Conservation (phyloP, 345 rosid genomes). For the Salix dunnii region DNA sequence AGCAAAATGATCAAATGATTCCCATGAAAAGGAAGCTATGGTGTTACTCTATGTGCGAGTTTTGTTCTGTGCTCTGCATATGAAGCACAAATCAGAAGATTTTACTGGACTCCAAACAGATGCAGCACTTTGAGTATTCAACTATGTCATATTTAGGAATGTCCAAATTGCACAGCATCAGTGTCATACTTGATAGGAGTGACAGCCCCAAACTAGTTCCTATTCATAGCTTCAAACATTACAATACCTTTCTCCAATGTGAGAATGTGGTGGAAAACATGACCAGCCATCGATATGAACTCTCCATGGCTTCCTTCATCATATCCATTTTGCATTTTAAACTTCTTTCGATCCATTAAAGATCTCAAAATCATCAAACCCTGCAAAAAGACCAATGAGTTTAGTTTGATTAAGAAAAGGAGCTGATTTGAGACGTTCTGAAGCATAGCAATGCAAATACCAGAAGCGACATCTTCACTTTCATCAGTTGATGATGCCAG, state of each 20-base stretch:
- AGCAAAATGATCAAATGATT: background rate
- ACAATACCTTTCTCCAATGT: background rate
- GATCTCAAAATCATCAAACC: slow-evolving; percentile 76
- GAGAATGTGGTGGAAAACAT: background rate
- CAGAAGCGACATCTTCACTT: slow-evolving; percentile 58
- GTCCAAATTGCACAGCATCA: background rate
- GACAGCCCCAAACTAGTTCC: background rate
- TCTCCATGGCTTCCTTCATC: background rate
- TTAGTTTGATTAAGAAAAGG: background rate
- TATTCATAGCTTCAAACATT: background rate
- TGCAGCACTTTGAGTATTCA: background rate
- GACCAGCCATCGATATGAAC: background rate
- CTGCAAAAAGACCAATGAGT: slow-evolving; percentile 39
- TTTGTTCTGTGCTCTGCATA: background rate
- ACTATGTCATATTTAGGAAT: background rate
- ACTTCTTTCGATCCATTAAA: slow-evolving; percentile 33
- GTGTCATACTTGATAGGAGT: background rate
- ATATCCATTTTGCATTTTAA: background rate
- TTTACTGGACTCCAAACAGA: background rate
- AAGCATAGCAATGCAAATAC: slow-evolving; percentile 33
- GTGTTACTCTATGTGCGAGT: background rate
- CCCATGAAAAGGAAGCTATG: background rate
- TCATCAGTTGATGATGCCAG: slow-evolving; percentile 48
- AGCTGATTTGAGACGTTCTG: background rate
- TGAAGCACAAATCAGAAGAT: no score